Evolutionary conservation across 2,329 filamentous ascomycete species (phyloP), one percentile per base, ranked within the genome.

Genomic region (Talaromyces sp.): DNA sequence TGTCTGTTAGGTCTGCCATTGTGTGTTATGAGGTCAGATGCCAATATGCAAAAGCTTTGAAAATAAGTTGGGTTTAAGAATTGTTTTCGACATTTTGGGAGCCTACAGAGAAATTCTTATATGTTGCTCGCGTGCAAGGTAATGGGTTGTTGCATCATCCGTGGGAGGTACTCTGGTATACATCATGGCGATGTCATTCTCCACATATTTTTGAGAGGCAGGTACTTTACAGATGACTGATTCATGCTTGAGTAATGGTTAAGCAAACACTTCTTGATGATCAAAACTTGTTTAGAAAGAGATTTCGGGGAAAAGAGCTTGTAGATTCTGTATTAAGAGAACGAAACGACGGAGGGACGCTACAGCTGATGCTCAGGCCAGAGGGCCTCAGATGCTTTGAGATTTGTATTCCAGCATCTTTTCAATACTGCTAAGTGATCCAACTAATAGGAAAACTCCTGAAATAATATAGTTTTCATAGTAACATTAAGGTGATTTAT

Each of bases 111-210:
- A 57, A 39, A 27, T 10, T 10, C 4, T 24, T 59, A 54, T 59
- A 45, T 31, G 19, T 43, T 45, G 27, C 10, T 56, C 56, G 39
- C 56, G 27, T 27, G 39, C 56, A 19, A n/a, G 39, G 33, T 14
- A 16, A 31, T 31, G 8, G 13, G 31, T 5, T 13, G 61, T 74
- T 73, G 70, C 73, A 72, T 76, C 74, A 75, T 50, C 41, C 41
- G 16, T 19, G 41, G 14, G 41, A 43, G 16, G 5, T 19, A 14
- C 14, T 39, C 37, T 73, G 65, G 31, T 54, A 41, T 64, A 71
- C 73, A 76, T 77, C 75, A 77, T 76, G 70, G 58, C 60, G 68
- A 74, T 74, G 72, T 75, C 72, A 75, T 68, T 45, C 54, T 39
- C 50, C 54, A 58, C 37, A 33, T 37, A 14, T 10, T 31, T 35